Conservation (phyloP, 805 yeast species). For the Yamadazyma tumulicola region DNA sequence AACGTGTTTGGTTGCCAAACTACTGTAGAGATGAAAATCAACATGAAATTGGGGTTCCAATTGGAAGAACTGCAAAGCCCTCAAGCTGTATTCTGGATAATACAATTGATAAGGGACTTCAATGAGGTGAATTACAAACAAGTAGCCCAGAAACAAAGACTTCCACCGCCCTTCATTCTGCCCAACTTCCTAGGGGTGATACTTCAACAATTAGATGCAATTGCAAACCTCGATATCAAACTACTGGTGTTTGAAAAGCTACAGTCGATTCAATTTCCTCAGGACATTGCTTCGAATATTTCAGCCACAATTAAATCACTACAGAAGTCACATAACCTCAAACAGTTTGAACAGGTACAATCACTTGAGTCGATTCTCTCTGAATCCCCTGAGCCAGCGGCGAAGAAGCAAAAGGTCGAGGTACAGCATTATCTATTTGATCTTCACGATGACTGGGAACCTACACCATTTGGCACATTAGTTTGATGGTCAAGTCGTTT, state of each 20-base stretch:
- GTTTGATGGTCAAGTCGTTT: too few relatives aligned
- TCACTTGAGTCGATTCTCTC: conserved; percentile 8
- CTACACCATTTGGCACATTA: conserved; percentile 12
- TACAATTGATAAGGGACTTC: conserved; percentile 2
- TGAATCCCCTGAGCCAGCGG: conserved; percentile 1
- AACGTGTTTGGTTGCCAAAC: not conserved
- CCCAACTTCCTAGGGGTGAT: not conserved
- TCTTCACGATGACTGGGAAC: conserved; percentile 9
- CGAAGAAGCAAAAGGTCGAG: conserved; percentile 3
- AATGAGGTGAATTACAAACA: not conserved
- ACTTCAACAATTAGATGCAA: not conserved
- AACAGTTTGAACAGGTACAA: conserved; percentile 9
- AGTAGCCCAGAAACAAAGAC: not conserved
- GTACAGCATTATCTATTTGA: conserved; percentile 5
- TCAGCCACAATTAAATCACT: not conserved
- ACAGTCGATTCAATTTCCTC: not conserved
- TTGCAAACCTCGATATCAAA: conserved; percentile 1
- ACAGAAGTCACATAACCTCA: not conserved
- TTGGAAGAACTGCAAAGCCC: not conserved
- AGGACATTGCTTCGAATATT: not conserved
- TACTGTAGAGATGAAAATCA: not conserved
- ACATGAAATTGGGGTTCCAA: conserved; percentile 1
- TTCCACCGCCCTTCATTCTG: not conserved
- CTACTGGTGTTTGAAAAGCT: not conserved
- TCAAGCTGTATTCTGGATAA: conserved; percentile 5